phyloP scores from a whole-genome alignment of 805 yeast species.

The Hanseniaspora pseudoguilliermondii region DNA sequence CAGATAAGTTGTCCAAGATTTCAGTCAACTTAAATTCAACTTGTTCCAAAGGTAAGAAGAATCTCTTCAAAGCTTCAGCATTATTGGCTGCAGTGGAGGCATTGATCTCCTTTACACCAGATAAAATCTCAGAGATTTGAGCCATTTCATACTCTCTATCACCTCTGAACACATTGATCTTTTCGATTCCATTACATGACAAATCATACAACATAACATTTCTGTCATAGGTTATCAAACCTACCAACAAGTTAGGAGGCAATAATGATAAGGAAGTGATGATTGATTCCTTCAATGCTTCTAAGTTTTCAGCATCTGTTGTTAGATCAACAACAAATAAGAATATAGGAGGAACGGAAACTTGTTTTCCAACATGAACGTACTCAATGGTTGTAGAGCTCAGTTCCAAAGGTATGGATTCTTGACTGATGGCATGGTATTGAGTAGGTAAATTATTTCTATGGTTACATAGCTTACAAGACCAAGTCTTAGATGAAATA shows the following conservation, averaged over 20 bases:
- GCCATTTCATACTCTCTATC: slow-evolving; percentile 60
- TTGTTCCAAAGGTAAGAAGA: slow-evolving; percentile 58
- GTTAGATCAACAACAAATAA: slow-evolving; percentile 78
- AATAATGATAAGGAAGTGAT: slow-evolving; percentile 61
- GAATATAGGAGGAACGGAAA: slow-evolving; percentile 73
- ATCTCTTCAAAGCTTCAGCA: slow-evolving; percentile 35
- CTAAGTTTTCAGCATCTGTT: slow-evolving; percentile 76
- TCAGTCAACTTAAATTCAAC: slow-evolving; percentile 76
- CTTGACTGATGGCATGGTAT: slow-evolving; percentile 62
- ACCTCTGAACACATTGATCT: slow-evolving; percentile 77
- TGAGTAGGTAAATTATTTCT: slow-evolving; percentile 75
- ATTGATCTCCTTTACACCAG: slow-evolving; percentile 34
- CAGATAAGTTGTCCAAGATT: slow-evolving; percentile 61
- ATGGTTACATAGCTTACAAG: slow-evolving; percentile 68
- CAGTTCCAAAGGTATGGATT: slow-evolving; percentile 71
- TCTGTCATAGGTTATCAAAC: slow-evolving; percentile 73
- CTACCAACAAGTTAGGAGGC: slow-evolving; percentile 83
- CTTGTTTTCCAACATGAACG: slow-evolving; percentile 58
- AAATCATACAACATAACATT: slow-evolving; percentile 84
- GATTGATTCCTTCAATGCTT: slow-evolving; percentile 69
- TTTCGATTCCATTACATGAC: slow-evolving; percentile 51
- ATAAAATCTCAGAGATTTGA: slow-evolving; percentile 49
- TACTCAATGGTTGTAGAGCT: slow-evolving; percentile 72
- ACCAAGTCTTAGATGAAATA: slow-evolving; percentile 63
- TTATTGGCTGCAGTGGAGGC: slow-evolving; percentile 24